Base-by-base conservation (phyloP, 768 basidiomycete species). In the Lentinus brumalis region DNA sequence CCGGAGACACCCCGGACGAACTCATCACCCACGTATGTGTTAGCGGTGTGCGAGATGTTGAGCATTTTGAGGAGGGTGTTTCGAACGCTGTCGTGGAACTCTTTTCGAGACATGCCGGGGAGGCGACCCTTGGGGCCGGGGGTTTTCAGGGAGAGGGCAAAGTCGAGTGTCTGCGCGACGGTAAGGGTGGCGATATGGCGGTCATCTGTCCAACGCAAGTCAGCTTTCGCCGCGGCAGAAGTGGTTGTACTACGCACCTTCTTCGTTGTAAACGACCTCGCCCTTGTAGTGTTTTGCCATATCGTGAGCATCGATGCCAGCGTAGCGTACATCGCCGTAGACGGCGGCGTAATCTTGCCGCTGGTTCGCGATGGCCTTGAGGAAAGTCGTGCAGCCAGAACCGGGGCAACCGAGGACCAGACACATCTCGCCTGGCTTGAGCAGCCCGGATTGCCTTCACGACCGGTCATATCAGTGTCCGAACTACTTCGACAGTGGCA, bases 371-470 rank as follows among this genome's bases (percentile, higher is more conserved):
- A 96, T 87, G 0, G 86, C 74, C 74, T 92, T 94, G 21, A 96
- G 79, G 76, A 96, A 94, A 0, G 94, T 91, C 0, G 88, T 85
- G 70, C 94, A 96, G 38, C 94, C 94, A 5, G 91, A 82, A 1
- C 89, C 90, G 4, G 93, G 93, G 56, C 91, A 87, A 18, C 93
- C 93, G 12, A 91, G 78, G 21, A 91, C 91, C 6, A 94, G 81
- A 69, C 91, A 88, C 92, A 95, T 94, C 78, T 95, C 88, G 16
- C 92, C 87, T 0, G 90, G 84, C 63, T 89, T 86, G 42, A 92
- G 74, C 16, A 86, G 77, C 42, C 91, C 92, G 7, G 85, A 86
- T 21, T 83, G 82, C 62, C 86, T 86, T 56, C n/a, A 39, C 35
- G 44, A 42, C 56, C 47, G 14, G 32, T 35, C 56, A 16, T n/a